A percentile compares a stretch with the other conserved stretches of the same genome.
These are phyloP conservation scores for Penicillium sp. DNA, from an alignment of 2,329 filamentous ascomycete species.

Conservation along the genomic window DNA sequence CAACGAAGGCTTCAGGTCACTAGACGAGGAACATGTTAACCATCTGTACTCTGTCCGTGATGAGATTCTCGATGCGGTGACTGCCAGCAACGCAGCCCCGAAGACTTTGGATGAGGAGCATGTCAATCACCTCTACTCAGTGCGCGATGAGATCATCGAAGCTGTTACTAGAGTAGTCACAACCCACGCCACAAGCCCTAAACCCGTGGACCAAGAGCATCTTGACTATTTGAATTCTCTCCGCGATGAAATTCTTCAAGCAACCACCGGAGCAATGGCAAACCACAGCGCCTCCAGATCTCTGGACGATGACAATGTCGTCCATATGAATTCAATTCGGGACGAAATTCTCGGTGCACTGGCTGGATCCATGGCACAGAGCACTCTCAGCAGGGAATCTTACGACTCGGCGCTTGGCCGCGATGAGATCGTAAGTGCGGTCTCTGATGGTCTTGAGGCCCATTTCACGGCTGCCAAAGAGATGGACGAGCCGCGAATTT, in stretches of 20 bases:
- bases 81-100: conserved; percentile 20
- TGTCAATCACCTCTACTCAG: conserved; percentile 19
- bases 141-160: conserved; percentile 33
- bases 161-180: conserved; percentile 28
- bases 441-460: conserved; percentile 55
- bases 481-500: conserved; percentile 44
- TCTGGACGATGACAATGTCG: conserved; percentile 27
- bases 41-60: conserved; percentile 29
- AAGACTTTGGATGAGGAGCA: conserved; percentile 24
- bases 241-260: conserved; percentile 32
- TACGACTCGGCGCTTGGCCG: conserved; percentile 46
- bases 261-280: conserved; percentile 17
- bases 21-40: conserved; percentile 23
- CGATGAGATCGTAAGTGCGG: conserved; percentile 57
- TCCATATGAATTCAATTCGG: conserved; percentile 29
- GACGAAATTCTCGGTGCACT: conserved; percentile 37
- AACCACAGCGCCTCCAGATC: conserved; percentile 12
- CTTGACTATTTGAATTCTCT: conserved; percentile 21
- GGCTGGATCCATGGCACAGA: conserved; percentile 31
- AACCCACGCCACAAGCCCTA: conserved; percentile 21
- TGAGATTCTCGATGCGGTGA: conserved; percentile 32
- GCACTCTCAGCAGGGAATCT: conserved; percentile 30
- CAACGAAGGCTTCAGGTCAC: conserved; percentile 16
- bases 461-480: conserved; percentile 51
- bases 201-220: conserved; percentile 21